phyloP scores from a whole-genome alignment of 352 stramenopile genomes.

The Pythium rishiriense region DNA sequence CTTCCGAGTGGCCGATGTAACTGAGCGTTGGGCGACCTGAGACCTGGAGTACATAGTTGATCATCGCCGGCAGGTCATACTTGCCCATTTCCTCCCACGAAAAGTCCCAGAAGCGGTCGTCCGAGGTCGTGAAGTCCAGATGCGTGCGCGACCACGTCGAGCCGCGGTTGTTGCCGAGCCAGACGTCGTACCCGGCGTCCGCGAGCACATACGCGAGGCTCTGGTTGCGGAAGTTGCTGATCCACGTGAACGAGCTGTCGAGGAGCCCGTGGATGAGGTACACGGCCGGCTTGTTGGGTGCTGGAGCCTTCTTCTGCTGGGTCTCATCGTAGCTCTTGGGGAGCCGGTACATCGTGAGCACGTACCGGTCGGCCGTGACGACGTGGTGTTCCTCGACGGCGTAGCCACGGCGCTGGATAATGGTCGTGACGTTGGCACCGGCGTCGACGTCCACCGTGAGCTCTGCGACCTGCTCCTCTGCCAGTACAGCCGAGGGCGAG shows the following conservation, averaged over 20 bases:
- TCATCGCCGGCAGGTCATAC: slow-evolving; percentile 59
- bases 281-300: slow-evolving; percentile 48
- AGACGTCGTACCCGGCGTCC: slow-evolving; percentile 62
- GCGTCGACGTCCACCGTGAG: slow-evolving; percentile 41
- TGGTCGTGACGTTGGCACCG: slow-evolving; percentile 42
- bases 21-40: slow-evolving; percentile 42
- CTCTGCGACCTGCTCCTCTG: too few relatives aligned
- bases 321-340: slow-evolving; percentile 54
- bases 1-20: slow-evolving; percentile 65
- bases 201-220: slow-evolving; percentile 60
- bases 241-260: slow-evolving; percentile 62
- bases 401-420: slow-evolving; percentile 46
- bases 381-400: slow-evolving; percentile 58
- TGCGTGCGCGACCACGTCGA: slow-evolving; percentile 58
- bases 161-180: slow-evolving; percentile 65
- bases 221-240: slow-evolving; percentile 61
- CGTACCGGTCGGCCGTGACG: slow-evolving; percentile 49
- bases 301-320: slow-evolving; percentile 32
- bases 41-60: slow-evolving; percentile 43
- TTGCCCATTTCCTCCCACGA: slow-evolving; percentile 55
- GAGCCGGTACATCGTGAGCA: slow-evolving; percentile 64
- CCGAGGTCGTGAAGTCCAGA: slow-evolving; percentile 40
- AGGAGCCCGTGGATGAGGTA: slow-evolving; percentile 57
- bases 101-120: slow-evolving; percentile 57
- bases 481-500: too few relatives aligned